phyloP scores from a whole-genome alignment of 768 basidiomycete genomes.

The Xerocomellus dryophilus region DNA sequence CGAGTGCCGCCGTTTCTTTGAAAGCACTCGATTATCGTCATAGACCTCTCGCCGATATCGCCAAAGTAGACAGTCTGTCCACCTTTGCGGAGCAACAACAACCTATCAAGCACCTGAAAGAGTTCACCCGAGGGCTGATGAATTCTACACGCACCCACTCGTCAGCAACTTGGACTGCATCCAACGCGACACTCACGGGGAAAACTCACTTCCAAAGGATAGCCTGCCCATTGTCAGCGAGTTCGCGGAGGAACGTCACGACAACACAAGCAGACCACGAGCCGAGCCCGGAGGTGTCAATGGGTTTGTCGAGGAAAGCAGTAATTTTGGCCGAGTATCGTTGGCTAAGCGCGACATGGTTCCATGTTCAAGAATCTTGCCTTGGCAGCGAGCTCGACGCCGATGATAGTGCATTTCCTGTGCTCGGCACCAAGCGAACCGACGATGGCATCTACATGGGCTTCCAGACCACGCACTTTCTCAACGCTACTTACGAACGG shows the following conservation, averaged over 20 bases:
- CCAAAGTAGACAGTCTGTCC: too few relatives aligned
- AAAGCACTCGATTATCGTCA: too few relatives aligned
- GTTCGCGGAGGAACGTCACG: constrained; percentile 45
- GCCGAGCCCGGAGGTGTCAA: constrained; percentile 53
- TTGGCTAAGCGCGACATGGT: too few relatives aligned
- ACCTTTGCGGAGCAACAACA: constrained; percentile 43
- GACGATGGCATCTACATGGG: constrained; percentile 60
- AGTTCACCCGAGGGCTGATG: too few relatives aligned
- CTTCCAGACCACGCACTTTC: constrained; percentile 62
- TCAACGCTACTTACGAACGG: constrained; percentile 39
- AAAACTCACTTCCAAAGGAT: too few relatives aligned
- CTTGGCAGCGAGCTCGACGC: too few relatives aligned
- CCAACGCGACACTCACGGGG: too few relatives aligned
- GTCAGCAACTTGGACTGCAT: too few relatives aligned
- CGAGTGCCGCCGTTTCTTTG: constrained; percentile 19
- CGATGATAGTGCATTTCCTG: constrained; percentile 57
- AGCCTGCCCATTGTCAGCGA: constrained; percentile 31
- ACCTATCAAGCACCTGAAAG: constrained; percentile 43
- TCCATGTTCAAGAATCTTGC: too few relatives aligned
- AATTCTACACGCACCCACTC: too few relatives aligned
- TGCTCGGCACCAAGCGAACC: constrained; percentile 51
- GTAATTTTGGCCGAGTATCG: too few relatives aligned
- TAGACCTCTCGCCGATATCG: too few relatives aligned
- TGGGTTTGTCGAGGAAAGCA: constrained; percentile 63
- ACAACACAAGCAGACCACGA: constrained; percentile 52